A percentile compares a stretch with the other conserved stretches of the same genome.
These are phyloP conservation scores for Lactarius deliciosus DNA, from an alignment of 768 basidiomycete genomes.

Conservation along the genomic window DNA sequence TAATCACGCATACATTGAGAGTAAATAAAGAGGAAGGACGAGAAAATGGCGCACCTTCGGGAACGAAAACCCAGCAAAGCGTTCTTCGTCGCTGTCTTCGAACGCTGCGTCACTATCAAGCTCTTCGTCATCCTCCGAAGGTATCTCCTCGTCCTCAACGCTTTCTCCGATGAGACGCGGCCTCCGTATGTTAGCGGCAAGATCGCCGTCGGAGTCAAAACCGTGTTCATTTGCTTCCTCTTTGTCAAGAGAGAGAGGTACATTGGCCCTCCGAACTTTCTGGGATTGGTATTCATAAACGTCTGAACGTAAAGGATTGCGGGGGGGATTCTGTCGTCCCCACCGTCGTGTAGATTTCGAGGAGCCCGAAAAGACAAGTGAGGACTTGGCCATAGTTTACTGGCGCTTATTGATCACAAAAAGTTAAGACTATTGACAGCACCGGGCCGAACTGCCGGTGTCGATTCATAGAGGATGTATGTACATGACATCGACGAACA, in stretches of 20 bases:
- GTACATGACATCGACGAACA: background rate
- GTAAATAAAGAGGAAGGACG: constrained; percentile 9
- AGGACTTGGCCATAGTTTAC: constrained; percentile 5
- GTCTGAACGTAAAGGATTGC: constrained; percentile 38
- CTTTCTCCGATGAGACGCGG: constrained; percentile 43
- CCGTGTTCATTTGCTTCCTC: constrained; percentile 45
- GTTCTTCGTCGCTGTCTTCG: constrained; percentile 79
- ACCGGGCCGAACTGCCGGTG: constrained; percentile 13
- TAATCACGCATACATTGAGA: background rate
- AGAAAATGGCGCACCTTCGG: constrained; percentile 35
- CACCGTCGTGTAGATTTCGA: constrained; percentile 41
- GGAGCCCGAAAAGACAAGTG: constrained; percentile 21
- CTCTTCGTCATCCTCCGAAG: constrained; percentile 78
- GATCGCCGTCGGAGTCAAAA: constrained; percentile 40
- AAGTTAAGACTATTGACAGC: background rate
- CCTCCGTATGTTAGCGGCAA: constrained; percentile 34
- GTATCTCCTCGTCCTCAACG: constrained; percentile 35
- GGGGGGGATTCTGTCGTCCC: constrained; percentile 36
- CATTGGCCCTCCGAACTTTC: constrained; percentile 49
- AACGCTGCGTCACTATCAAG: constrained; percentile 84
- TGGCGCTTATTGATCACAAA: background rate
- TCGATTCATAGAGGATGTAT: background rate
- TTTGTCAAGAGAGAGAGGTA: constrained; percentile 54
- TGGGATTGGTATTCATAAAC: constrained; percentile 65
- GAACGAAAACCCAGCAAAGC: constrained; percentile 62